Percentiles rank a stretch among this genome's conserved stretches.
Conservation (phyloP, 495 filamentous ascomycete genomes). For the Aspergillus wentii region DNA sequence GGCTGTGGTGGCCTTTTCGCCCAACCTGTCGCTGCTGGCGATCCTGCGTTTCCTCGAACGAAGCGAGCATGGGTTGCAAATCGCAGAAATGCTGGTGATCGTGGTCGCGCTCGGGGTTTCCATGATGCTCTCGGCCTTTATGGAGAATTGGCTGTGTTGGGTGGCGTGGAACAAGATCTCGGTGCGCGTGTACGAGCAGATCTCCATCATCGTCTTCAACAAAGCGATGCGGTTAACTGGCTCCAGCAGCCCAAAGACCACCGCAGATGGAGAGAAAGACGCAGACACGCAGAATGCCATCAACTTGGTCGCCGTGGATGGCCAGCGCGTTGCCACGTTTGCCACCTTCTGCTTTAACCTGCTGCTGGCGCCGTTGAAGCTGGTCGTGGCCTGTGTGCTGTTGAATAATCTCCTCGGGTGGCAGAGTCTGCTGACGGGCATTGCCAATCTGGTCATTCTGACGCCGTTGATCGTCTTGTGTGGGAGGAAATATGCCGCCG, state of each 20-base stretch:
- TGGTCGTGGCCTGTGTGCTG: slow-evolving; percentile 55
- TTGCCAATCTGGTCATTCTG: slow-evolving; percentile 51
- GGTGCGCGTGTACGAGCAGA: not conserved
- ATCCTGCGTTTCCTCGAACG: slow-evolving; percentile 34
- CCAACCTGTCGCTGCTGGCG: slow-evolving; percentile 21
- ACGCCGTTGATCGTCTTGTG: slow-evolving; percentile 58
- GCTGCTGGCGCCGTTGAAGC: slow-evolving; percentile 39
- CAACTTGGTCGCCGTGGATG: slow-evolving; percentile 68
- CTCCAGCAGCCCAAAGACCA: not conserved
- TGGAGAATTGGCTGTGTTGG: not conserved
- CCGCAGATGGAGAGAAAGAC: slow-evolving; percentile 6
- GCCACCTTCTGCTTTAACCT: slow-evolving; percentile 51
- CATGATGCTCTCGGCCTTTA: not conserved
- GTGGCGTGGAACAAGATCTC: not conserved
- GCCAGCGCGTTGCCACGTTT: slow-evolving; percentile 57
- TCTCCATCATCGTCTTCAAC: not conserved
- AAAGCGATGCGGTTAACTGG: not conserved
- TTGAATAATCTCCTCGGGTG: slow-evolving; percentile 60
- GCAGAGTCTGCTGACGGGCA: slow-evolving; percentile 55
- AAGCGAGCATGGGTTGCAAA: slow-evolving; percentile 3
- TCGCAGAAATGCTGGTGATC: not conserved
- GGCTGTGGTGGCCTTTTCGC: not conserved
- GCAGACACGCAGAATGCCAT: slow-evolving; percentile 53
- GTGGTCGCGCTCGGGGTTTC: not conserved
- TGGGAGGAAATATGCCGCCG: slow-evolving; percentile 52